Base-by-base conservation (phyloP, 1,139 yeast genomes). In the Scheffersomyces parashehatae region DNA sequence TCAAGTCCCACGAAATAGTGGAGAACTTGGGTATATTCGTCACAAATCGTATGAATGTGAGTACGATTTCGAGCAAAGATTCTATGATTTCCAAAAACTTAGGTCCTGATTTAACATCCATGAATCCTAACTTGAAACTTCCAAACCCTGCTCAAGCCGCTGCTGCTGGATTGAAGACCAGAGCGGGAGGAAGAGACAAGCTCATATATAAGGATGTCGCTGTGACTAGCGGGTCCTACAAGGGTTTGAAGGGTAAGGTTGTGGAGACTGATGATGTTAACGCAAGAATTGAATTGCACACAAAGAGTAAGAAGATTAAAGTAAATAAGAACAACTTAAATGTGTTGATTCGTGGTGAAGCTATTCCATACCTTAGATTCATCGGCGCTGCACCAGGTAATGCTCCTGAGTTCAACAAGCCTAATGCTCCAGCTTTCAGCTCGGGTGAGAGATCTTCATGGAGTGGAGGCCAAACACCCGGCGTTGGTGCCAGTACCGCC, bases 11-110 rank as follows among this genome's bases (percentile, higher is more conserved):
- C 54, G 85, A 85, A 43, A 79, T 88, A 38, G 64, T 80, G 35
- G 98, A 91, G 62, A 90, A 93, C 64, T 80, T 90, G 48, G 99
- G 99, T 67, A 90, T 93, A 8, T 91, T 91, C 66, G 96, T 86
- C 35, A 82, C 85, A 32, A 83, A 82, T 52, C 80, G 90, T 34
- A 74, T 81, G 64, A 85, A 85, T 59, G 90, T 93, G 33, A 82
- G 85, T 50, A 88, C 97, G 5, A 80, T 90, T 41, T 83, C 96
- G 4, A 87, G 95, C 28, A 90, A 89, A 66, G 91, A 87, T 42
- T 82, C 86, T 11, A 74, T 84, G 56, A 65, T 74, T 10, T 77
- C 82, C 14, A 70, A 76, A 39, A 71, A 69, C 42, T 70, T 77
- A 43, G 84, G 82, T 2, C 85, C 88, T 36, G 95, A 88, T 59